Evolutionary conservation across 441 rosid genomes (phyloP).

Genomic region (Arabidopsis lyrata): DNA sequence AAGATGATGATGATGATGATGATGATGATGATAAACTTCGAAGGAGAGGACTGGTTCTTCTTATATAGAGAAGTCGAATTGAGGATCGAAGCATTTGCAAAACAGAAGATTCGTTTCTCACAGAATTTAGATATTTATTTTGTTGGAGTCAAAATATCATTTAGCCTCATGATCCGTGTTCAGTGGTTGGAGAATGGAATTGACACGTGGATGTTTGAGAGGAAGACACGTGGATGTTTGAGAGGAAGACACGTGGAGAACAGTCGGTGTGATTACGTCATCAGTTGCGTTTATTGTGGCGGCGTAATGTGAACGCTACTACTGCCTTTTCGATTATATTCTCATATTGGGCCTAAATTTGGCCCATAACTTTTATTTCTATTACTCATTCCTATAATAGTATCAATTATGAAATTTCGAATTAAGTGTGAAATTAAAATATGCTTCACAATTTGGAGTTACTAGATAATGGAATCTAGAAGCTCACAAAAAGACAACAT

Average conservation of each 20-base stretch:
- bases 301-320: conserved; percentile 23
- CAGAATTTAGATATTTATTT: conserved; percentile 15
- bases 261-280: conserved; percentile 1
- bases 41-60: conserved; percentile 35
- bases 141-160: neutral
- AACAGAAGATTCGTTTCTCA: neutral
- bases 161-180: conserved; percentile 25
- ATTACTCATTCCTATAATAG: too few relatives aligned
- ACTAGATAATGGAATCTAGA: neutral
- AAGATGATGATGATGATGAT: conserved; percentile 23
- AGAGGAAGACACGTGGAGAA: too few relatives aligned
- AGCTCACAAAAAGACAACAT: neutral
- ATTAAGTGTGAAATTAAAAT: neutral
- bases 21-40: conserved; percentile 36
- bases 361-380: too few relatives aligned
- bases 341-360: neutral
- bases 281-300: conserved; percentile 2
- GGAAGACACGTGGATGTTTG: conserved; percentile 5
- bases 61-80: conserved; percentile 34
- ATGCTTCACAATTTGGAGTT: neutral
- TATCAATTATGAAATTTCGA: too few relatives aligned
- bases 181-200: conserved; percentile 12
- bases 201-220: conserved; percentile 37
- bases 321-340: too few relatives aligned
- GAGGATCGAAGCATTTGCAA: conserved; percentile 50